Evolutionary conservation across 805 yeast genomes (phyloP), one percentile per base, ranked within the genome.

Genomic region (Kazachstania martiniae): DNA sequence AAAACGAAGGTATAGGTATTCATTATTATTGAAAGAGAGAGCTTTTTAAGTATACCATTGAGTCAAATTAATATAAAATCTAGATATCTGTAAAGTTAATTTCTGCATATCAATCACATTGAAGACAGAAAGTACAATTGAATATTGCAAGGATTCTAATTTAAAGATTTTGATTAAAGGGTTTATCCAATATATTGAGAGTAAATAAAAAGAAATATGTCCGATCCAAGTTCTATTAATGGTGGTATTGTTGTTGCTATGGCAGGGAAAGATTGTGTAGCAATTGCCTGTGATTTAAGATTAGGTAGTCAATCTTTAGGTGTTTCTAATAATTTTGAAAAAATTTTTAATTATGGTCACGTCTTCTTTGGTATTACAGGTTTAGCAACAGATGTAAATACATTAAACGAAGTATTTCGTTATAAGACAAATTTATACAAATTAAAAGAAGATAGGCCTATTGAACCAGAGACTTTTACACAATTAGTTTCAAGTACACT

Each of bases 211-310:
- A 8, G 17, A 6, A 36, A 21, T 15, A 75, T 77, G 85, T 76
- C 84, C 27, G 86, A 79, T 60, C 86, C 86, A 51, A 75, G 83
- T 56, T 74, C 85, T 27, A 68, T 78, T 44, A 79, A 79, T 54
- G 85, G 96, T 63, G 98, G 99, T 62, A 72, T 94, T 42, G 95
- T 94, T 32, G 94, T 93, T 21, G 98, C 98, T 43, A 91, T 91
- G 99, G 79, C 79, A 17, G 99, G 99, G 49, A 87, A 93, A 55
- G 96, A 86, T 47, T 91, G 99, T 67, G 87, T 91, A 35, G 98
- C 97, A 19, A 86, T 91, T 50, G 99, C 96, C 3, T 79, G 91
- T 48, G 99, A 91, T 62, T 66, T 91, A 53, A 77, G 97, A 51
- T 66, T 91, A 40, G 99, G 99, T 15, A 75, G 77, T 56, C 98